phyloP scores from a whole-genome alignment of 108 stramenopile species.

The Nitzschia palea region DNA sequence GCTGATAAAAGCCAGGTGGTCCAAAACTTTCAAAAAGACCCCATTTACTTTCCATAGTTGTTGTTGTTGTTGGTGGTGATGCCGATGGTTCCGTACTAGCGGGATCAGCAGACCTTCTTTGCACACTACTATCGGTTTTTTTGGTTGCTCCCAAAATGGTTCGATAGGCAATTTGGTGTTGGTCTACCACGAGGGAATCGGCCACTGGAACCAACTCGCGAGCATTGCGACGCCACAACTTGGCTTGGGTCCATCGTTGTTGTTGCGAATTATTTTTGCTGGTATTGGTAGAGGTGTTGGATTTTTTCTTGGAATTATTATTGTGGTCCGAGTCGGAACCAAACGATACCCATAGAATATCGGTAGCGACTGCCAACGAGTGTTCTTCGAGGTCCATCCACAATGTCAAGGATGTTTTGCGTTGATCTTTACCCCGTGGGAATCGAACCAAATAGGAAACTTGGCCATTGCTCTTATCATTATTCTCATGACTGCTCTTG shows the following conservation, averaged over 20 bases:
- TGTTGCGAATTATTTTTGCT: not conserved
- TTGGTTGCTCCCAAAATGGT: too few species aligned
- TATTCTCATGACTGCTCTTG: not conserved
- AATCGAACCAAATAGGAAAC: constrained; percentile 65
- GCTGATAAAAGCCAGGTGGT: constrained; percentile 1
- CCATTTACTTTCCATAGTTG: not conserved
- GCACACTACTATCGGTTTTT: constrained; percentile 29
- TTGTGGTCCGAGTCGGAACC: not conserved
- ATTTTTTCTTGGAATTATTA: not conserved
- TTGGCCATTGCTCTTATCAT: not conserved
- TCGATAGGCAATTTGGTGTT: constrained; percentile 42
- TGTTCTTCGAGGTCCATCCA: constrained; percentile 86
- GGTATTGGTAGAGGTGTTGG: not conserved
- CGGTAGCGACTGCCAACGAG: constrained; percentile 53
- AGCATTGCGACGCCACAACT: constrained; percentile 54
- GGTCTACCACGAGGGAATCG: constrained; percentile 22
- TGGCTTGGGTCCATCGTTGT: constrained; percentile 54
- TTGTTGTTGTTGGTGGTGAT: too few species aligned
- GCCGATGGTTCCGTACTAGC: constrained; percentile 13
- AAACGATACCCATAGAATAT: constrained; percentile 47
- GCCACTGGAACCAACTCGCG: constrained; percentile 61
- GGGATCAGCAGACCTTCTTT: constrained; percentile 4
- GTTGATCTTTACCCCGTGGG: constrained; percentile 49
- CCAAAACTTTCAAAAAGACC: constrained; percentile 6
- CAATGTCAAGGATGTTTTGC: constrained; percentile 53